These are phyloP conservation scores for Letharia columbiana DNA, from an alignment of 495 filamentous ascomycete species.

Conservation along the genomic window DNA sequence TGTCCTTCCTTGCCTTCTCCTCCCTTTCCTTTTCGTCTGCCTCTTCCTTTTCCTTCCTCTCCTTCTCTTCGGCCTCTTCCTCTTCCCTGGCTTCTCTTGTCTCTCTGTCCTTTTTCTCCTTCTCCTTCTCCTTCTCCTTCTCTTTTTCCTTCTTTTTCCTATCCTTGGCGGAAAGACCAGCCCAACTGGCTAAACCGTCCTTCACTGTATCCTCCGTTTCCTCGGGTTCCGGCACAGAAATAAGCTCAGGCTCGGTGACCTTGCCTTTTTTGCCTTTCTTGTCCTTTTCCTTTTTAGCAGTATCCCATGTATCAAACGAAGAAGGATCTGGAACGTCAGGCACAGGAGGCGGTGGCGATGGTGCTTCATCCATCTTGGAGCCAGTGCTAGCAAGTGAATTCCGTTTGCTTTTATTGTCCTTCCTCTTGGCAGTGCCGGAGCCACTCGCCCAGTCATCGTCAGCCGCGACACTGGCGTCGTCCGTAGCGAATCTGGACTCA, in stretches of 20 bases:
- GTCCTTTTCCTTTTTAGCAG: conserved; percentile 39
- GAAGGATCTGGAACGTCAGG: conserved; percentile 28
- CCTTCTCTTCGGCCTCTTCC: conserved; percentile 17
- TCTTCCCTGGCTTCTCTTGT: conserved; percentile 23
- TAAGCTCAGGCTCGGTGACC: conserved; percentile 17
- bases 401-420: conserved; percentile 23
- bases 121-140: conserved; percentile 14
- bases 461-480: conserved; percentile 15
- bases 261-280: conserved; percentile 29
- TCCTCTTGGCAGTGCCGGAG: conserved; percentile 29
- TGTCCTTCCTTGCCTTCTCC: conserved; percentile 21
- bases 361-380: conserved; percentile 20
- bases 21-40: conserved; percentile 19
- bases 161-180: conserved; percentile 10
- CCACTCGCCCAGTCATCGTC: conserved; percentile 33
- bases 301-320: conserved; percentile 32
- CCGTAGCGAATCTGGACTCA: conserved; percentile 18
- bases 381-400: conserved; percentile 16
- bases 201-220: conserved; percentile 6
- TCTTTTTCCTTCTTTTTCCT: conserved; percentile 17
- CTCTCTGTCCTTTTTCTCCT: conserved; percentile 14
- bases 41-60: conserved; percentile 24
- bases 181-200: conserved; percentile 11
- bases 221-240: neutral
- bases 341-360: conserved; percentile 24